Conservation (phyloP, 768 basidiomycete species). For the Galerina marginata region DNA sequence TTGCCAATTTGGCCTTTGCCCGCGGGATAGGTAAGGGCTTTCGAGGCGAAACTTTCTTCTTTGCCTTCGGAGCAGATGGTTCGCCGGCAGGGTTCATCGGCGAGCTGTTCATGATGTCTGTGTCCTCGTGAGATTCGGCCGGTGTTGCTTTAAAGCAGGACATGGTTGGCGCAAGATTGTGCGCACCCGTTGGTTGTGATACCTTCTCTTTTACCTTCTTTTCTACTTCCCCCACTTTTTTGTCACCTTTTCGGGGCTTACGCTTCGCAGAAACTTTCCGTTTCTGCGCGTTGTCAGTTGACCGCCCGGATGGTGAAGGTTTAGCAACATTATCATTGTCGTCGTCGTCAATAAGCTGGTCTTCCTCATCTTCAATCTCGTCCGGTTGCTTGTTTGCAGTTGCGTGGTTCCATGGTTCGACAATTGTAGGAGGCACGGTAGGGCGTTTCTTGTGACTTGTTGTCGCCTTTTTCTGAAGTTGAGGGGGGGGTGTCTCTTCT, state of each 20-base stretch:
- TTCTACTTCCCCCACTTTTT: slow-evolving; percentile 47
- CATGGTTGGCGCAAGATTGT: slow-evolving; percentile 44
- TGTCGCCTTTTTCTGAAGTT: slow-evolving; percentile 23
- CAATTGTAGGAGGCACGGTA: slow-evolving; percentile 19
- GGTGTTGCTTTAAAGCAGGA: slow-evolving; percentile 48
- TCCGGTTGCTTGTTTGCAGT: slow-evolving; percentile 45
- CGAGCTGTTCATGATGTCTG: slow-evolving; percentile 30
- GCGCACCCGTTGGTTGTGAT: slow-evolving; percentile 39
- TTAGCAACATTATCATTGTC: slow-evolving; percentile 38
- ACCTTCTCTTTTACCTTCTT: slow-evolving; percentile 53
- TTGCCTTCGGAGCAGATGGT: slow-evolving; percentile 43
- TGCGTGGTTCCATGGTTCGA: slow-evolving; percentile 9
- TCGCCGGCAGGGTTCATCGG: slow-evolving; percentile 29
- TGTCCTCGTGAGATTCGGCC: slow-evolving; percentile 42
- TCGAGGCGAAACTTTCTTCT: slow-evolving; percentile 55
- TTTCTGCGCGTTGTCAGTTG: slow-evolving; percentile 47
- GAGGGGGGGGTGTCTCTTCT: slow-evolving; percentile 72
- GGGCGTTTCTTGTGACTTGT: slow-evolving; percentile 26
- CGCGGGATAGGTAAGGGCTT: slow-evolving; percentile 46
- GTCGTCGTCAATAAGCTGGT: slow-evolving; percentile 80
- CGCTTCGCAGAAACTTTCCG: slow-evolving; percentile 55
- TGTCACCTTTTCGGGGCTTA: slow-evolving; percentile 60
- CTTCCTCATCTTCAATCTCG: slow-evolving; percentile 76
- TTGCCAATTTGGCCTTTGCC: slow-evolving; percentile 39
- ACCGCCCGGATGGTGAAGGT: slow-evolving; percentile 36